phyloP scores from a whole-genome alignment of 2,329 filamentous ascomycete species.

The Lasiodiplodia citricola region DNA sequence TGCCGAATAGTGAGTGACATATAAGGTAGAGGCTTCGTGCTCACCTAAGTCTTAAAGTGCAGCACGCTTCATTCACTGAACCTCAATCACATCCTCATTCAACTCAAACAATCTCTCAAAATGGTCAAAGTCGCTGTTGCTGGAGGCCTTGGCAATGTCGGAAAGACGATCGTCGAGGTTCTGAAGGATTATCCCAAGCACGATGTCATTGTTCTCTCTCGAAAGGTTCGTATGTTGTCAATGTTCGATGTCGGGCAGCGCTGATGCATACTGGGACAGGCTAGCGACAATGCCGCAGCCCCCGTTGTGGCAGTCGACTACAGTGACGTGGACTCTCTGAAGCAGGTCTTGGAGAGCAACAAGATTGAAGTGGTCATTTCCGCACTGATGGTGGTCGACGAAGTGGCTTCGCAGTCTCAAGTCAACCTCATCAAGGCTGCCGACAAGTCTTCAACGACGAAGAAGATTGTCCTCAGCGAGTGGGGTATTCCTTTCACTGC shows the following conservation, averaged over 20 bases:
- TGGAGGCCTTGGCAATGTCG: constrained; percentile 55
- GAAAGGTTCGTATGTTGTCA: constrained; percentile 40
- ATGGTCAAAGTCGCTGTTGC: constrained; percentile 54
- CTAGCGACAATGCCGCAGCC: not conserved
- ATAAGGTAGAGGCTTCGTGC: not conserved
- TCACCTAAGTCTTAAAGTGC: not conserved
- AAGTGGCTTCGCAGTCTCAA: constrained; percentile 41
- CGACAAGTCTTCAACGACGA: constrained; percentile 45
- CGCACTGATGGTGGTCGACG: constrained; percentile 41
- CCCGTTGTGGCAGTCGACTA: constrained; percentile 39
- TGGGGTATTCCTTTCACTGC: constrained; percentile 40
- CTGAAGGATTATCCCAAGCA: constrained; percentile 43
- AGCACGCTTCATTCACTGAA: not conserved
- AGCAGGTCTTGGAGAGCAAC: constrained; percentile 41
- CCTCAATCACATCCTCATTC: not conserved
- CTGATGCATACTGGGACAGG: not conserved
- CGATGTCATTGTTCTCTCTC: constrained; percentile 49
- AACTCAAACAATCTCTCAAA: not conserved
- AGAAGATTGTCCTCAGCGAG: constrained; percentile 51
- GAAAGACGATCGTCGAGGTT: constrained; percentile 54
- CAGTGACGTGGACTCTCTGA: constrained; percentile 36
- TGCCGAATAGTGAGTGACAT: not conserved
- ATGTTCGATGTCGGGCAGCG: not conserved
- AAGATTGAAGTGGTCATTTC: constrained; percentile 55
- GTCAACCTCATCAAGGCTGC: constrained; percentile 54